Percentiles rank a stretch among this genome's conserved stretches.
phyloP scores from a whole-genome alignment of 441 rosid species.

The Pelargonium fulgidum region DNA sequence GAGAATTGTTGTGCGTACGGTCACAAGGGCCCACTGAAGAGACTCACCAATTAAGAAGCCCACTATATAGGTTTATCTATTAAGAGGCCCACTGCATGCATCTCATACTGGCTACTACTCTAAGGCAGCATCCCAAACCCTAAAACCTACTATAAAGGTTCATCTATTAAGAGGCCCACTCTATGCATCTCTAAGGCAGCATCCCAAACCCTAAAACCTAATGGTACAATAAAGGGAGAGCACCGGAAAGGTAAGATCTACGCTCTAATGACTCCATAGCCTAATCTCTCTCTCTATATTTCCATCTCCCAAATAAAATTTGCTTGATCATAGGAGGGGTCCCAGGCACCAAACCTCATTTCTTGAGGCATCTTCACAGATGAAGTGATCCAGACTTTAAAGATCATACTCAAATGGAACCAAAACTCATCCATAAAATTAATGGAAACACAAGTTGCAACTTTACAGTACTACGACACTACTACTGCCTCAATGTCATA shows the following conservation, averaged over 20 bases:
- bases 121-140: too few relatives aligned
- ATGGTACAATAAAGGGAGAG: background rate
- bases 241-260: background rate
- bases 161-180: background rate
- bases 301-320: background rate
- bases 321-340: background rate
- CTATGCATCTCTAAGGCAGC: too few relatives aligned
- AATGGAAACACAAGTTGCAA: too few relatives aligned
- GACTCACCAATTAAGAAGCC: background rate
- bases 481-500: too few relatives aligned
- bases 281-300: too few relatives aligned
- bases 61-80: background rate
- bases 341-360: background rate
- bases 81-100: too few relatives aligned
- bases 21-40: background rate
- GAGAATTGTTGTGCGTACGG: background rate
- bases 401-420: too few relatives aligned
- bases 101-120: too few relatives aligned
- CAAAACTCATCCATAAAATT: too few relatives aligned
- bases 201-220: background rate
- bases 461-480: too few relatives aligned
- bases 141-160: background rate
- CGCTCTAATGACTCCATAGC: background rate
- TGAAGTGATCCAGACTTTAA: too few relatives aligned
- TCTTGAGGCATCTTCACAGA: too few relatives aligned